Percentiles rank a stretch among this genome's conserved stretches.
phyloP scores from a whole-genome alignment of 306 rosid species.

The Trifolium repens region DNA sequence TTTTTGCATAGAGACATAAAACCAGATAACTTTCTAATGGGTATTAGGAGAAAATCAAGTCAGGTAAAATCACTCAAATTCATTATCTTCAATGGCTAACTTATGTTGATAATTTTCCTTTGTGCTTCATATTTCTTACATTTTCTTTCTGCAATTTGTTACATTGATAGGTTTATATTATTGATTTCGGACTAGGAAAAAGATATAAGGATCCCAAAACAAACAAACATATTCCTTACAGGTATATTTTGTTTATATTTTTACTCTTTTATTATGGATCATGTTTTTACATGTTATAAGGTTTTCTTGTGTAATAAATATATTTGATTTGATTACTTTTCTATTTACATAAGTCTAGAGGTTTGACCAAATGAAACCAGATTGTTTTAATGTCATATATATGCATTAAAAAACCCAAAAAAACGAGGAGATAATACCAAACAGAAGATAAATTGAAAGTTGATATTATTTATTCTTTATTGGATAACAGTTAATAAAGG shows the following conservation, averaged over 20 bases:
- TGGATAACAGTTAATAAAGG: not conserved
- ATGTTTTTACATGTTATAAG: conserved; percentile 25
- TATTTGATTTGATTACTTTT: conserved; percentile 21
- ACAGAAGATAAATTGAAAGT: not conserved
- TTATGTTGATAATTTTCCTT: conserved; percentile 33
- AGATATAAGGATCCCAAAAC: conserved; percentile 70
- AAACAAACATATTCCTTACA: conserved; percentile 76
- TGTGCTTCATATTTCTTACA: conserved; percentile 15
- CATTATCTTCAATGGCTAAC: conserved; percentile 27
- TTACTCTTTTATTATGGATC: conserved; percentile 33
- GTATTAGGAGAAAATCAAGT: conserved; percentile 88
- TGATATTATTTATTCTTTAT: conserved; percentile 10
- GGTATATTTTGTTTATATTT: conserved; percentile 51
- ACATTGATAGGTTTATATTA: conserved; percentile 64
- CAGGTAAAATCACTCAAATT: conserved; percentile 58
- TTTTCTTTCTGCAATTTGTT: conserved; percentile 35
- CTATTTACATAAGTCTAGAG: not conserved
- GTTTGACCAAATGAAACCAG: conserved; percentile 4
- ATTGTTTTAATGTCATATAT: not conserved
- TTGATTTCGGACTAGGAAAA: conserved; percentile 91
- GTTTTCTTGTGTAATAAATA: conserved; percentile 10
- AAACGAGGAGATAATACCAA: not conserved
- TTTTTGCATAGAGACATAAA: conserved; percentile 95
- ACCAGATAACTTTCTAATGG: conserved; percentile 98
- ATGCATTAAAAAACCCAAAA: not conserved